phyloP scores from a whole-genome alignment of 768 basidiomycete species.

The Trichaptum fuscoviolaceum region DNA sequence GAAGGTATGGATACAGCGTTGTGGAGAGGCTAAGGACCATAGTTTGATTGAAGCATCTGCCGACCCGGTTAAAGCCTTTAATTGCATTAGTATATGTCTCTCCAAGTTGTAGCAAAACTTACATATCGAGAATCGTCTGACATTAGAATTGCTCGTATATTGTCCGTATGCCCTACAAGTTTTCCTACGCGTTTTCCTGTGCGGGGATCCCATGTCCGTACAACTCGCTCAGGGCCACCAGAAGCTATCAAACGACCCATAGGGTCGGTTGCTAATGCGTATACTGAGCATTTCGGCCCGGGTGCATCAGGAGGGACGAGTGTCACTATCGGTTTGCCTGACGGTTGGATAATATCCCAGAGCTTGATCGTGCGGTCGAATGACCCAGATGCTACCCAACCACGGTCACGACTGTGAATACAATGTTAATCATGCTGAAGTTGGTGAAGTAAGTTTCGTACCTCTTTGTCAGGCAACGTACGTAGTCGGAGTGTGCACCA shows the following conservation, averaged over 20 bases:
- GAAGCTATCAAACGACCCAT: slow-evolving; percentile 79
- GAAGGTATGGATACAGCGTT: slow-evolving; percentile 93
- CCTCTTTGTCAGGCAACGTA: slow-evolving; percentile 74
- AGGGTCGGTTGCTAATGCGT: slow-evolving; percentile 75
- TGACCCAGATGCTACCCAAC: slow-evolving; percentile 90
- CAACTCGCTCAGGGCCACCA: slow-evolving; percentile 87
- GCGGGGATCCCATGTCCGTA: slow-evolving; percentile 92
- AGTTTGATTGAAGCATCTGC: slow-evolving; percentile 87
- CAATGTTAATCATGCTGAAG: slow-evolving; percentile 47
- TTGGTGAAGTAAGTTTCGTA: slow-evolving; percentile 26
- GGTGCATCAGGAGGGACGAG: slow-evolving; percentile 63
- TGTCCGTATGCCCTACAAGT: slow-evolving; percentile 95
- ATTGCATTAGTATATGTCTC: slow-evolving; percentile 7
- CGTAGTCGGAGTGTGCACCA: slow-evolving; percentile 82
- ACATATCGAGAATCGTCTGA: slow-evolving; percentile 91
- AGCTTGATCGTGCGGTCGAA: slow-evolving; percentile 92
- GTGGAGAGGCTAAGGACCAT: slow-evolving; percentile 82
- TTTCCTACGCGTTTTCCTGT: slow-evolving; percentile 76
- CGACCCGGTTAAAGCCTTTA: slow-evolving; percentile 76
- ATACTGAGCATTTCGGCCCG: slow-evolving; percentile 65
- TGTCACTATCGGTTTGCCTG: slow-evolving; percentile 53
- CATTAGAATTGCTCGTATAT: slow-evolving; percentile 84
- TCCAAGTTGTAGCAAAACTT: slow-evolving; percentile 25
- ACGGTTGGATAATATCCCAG: slow-evolving; percentile 64
- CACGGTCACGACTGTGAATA: slow-evolving; percentile 58